A percentile compares a stretch with the other conserved stretches of the same genome.
These are phyloP conservation scores for Lipomyces sp. DNA, from an alignment of 805 yeast genomes.

Conservation along the genomic window DNA sequence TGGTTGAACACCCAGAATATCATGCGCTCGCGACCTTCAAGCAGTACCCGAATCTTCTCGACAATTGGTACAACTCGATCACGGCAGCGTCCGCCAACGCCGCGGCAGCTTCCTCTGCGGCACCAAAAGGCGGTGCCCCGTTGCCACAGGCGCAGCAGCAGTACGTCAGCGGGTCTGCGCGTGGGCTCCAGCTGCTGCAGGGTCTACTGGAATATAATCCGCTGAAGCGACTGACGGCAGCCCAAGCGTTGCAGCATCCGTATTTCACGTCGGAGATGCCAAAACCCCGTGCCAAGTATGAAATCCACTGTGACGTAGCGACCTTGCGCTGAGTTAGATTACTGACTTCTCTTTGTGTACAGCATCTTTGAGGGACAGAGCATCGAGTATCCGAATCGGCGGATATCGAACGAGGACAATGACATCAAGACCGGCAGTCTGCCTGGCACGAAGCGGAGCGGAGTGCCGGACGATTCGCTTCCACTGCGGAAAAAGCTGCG, in stretches of 20 bases:
- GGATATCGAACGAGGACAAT: constrained; percentile 82
- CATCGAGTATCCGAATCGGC: constrained; percentile 75
- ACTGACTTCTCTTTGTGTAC: too few relatives aligned
- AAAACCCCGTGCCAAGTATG: constrained; percentile 62
- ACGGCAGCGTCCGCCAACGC: constrained; percentile 57
- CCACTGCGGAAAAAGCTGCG: constrained; percentile 22
- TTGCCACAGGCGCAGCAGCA: background rate
- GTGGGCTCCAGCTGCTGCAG: constrained; percentile 61
- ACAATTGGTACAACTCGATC: constrained; percentile 80
- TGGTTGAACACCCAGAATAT: constrained; percentile 82
- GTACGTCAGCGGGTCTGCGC: constrained; percentile 35
- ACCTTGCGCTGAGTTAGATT: too few relatives aligned
- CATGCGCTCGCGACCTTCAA: constrained; percentile 54
- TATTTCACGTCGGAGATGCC: constrained; percentile 69
- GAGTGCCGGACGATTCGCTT: constrained; percentile 29
- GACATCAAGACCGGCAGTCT: constrained; percentile 53
- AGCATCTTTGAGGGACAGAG: constrained; percentile 75
- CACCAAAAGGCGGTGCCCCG: constrained; percentile 31
- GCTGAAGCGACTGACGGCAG: constrained; percentile 69
- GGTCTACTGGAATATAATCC: constrained; percentile 82
- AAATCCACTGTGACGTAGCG: too few relatives aligned
- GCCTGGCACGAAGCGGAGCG: constrained; percentile 37
- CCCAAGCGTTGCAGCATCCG: constrained; percentile 67
- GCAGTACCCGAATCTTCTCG: constrained; percentile 63
- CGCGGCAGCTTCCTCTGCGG: too few relatives aligned